phyloP scores from a whole-genome alignment of 2,329 filamentous ascomycete genomes.

The Hypoxylon sp. region DNA sequence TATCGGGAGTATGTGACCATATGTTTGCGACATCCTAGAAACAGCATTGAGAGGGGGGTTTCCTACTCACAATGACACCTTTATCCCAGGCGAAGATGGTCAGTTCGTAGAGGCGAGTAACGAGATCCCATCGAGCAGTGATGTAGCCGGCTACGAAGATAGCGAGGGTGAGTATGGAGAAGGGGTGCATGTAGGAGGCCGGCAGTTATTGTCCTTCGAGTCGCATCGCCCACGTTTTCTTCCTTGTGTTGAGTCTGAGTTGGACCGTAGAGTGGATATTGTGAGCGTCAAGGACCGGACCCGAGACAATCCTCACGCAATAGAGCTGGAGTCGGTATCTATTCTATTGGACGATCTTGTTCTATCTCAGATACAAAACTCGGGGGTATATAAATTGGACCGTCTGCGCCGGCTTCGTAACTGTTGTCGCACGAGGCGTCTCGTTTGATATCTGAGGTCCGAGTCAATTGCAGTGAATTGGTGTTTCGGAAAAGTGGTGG shows the following conservation, averaged over 20 bases:
- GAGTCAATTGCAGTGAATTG: slow-evolving; percentile 4
- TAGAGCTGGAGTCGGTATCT: background rate
- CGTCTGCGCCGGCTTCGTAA: slow-evolving; percentile 14
- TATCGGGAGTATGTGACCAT: background rate
- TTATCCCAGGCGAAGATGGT: slow-evolving; percentile 98
- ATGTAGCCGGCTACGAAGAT: slow-evolving; percentile 99
- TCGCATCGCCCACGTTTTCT: slow-evolving; percentile 44
- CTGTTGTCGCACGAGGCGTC: slow-evolving; percentile 26
- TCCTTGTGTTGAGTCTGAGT: background rate
- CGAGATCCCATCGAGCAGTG: slow-evolving; percentile 98
- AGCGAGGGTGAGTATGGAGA: slow-evolving; percentile 93
- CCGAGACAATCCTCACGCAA: background rate
- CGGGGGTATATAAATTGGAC: background rate
- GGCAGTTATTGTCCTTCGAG: slow-evolving; percentile 52
- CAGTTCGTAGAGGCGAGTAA: slow-evolving; percentile 96
- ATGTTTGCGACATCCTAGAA: slow-evolving; percentile 5
- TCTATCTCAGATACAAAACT: background rate
- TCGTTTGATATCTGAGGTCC: background rate
- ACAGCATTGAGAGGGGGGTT: background rate
- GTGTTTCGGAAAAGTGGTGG: slow-evolving; percentile 10
- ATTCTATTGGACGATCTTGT: background rate
- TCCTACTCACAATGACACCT: slow-evolving; percentile 84
- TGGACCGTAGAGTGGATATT: background rate
- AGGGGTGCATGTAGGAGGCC: slow-evolving; percentile 84
- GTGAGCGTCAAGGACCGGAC: background rate